phyloP scores from a whole-genome alignment of 495 filamentous ascomycete genomes.

The Cetradonia linearis region DNA sequence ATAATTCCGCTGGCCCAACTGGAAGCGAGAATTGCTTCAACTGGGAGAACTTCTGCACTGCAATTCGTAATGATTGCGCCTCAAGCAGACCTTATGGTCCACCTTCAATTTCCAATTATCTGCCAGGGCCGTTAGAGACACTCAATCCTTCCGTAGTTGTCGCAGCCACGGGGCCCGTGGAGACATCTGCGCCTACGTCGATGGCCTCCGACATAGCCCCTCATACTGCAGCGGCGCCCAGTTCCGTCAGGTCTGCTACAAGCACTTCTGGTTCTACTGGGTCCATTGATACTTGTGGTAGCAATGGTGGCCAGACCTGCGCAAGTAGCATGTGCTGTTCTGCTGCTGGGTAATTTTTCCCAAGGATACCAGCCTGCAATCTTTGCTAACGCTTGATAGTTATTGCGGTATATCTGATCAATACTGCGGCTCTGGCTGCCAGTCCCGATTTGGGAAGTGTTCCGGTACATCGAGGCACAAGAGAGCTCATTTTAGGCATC shows the following conservation, averaged over 20 bases:
- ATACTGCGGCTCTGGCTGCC: conserved; percentile 36
- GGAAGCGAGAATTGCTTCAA: conserved; percentile 46
- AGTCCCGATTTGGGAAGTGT: conserved; percentile 31
- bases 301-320: conserved; percentile 23
- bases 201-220: conserved; percentile 2
- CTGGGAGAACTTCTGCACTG: conserved; percentile 52
- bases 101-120: conserved; percentile 32
- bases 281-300: conserved; percentile 24
- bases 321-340: conserved; percentile 24
- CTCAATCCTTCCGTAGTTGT: conserved; percentile 11
- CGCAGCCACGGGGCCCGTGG: conserved; percentile 9
- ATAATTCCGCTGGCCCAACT: conserved; percentile 43
- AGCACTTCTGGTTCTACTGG: background rate
- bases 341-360: conserved; percentile 16
- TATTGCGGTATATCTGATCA: conserved; percentile 33
- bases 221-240: conserved; percentile 5
- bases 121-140: conserved; percentile 32
- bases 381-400: conserved; percentile 14
- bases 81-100: conserved; percentile 44
- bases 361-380: background rate
- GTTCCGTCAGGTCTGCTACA: background rate
- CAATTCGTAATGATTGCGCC: conserved; percentile 39
- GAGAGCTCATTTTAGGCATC: conserved; percentile 5
- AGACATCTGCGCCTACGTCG: background rate
- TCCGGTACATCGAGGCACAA: conserved; percentile 18